Conservation (phyloP, 1,139 yeast genomes). For the Spathaspora sp. region DNA sequence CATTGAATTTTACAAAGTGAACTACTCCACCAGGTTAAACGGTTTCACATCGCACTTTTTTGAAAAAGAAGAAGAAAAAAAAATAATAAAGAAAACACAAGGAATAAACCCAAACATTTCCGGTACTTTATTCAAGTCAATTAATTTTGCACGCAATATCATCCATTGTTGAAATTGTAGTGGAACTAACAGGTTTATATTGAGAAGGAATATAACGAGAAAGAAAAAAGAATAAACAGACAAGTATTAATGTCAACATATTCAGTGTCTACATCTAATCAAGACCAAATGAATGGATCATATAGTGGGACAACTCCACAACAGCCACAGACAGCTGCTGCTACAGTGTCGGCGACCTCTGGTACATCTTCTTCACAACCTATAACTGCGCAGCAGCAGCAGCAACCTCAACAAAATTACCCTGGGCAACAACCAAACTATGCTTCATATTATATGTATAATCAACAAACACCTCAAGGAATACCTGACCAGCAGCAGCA, state of each 20-base stretch:
- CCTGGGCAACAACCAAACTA: conserved; percentile 16
- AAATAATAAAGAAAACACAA: conserved; percentile 3
- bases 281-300: conserved; percentile 17
- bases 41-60: conserved; percentile 3
- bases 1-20: background rate
- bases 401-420: conserved; percentile 9
- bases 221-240: background rate
- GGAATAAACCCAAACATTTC: conserved; percentile 2
- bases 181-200: background rate
- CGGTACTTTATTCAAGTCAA: background rate
- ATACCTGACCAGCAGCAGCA: conserved; percentile 12
- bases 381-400: conserved; percentile 7
- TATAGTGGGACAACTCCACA: conserved; percentile 6
- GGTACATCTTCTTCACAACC: conserved; percentile 1
- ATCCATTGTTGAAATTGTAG: too few relatives aligned
- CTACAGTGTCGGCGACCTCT: conserved; percentile 6
- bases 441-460: conserved; percentile 23
- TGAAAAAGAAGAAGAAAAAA: background rate
- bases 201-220: background rate
- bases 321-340: conserved; percentile 13
- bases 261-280: conserved; percentile 9
- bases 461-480: conserved; percentile 16
- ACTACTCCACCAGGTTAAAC: too few relatives aligned
- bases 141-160: background rate
- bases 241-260: conserved; percentile 14